These are phyloP conservation scores for Fraxinus xanthoxyloides DNA, from an alignment of 305 asterid species.

Conservation along the genomic window DNA sequence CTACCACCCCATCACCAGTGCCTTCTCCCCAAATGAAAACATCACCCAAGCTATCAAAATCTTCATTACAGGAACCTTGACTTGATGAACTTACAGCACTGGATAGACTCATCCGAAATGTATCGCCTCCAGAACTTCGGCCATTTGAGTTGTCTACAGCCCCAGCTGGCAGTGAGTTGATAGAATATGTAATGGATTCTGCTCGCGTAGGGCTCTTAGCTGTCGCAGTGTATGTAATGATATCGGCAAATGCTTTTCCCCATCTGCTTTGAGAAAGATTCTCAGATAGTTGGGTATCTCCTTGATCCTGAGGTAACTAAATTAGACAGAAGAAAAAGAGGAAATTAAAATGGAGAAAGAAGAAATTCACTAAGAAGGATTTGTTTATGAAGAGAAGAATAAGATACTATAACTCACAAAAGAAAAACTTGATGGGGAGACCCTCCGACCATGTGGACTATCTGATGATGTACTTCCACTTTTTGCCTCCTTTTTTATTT, in stretches of 20 bases:
- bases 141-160: conserved; percentile 45
- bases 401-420: conserved; percentile 39
- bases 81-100: conserved; percentile 92
- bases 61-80: conserved; percentile 81
- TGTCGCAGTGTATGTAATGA: conserved; percentile 63
- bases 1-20: conserved; percentile 56
- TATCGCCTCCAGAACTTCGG: conserved; percentile 58
- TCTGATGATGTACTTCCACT: conserved; percentile 43
- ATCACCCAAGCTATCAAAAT: conserved; percentile 75
- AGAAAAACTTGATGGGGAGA: conserved; percentile 40
- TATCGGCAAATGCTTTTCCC: conserved; percentile 81
- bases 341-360: conserved; percentile 14
- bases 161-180: conserved; percentile 29
- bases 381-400: conserved; percentile 9
- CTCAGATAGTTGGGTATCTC: conserved; percentile 46
- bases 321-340: conserved; percentile 19
- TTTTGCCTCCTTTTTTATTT: conserved; percentile 44
- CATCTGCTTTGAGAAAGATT: conserved; percentile 51
- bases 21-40: conserved; percentile 94
- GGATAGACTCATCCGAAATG: conserved; percentile 76
- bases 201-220: conserved; percentile 42
- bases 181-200: conserved; percentile 35
- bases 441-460: conserved; percentile 47
- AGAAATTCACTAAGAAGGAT: not conserved
- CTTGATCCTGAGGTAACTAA: conserved; percentile 54